These are phyloP conservation scores for Colletotrichum liriopes DNA, from an alignment of 2,329 filamentous ascomycete genomes.

Conservation along the genomic window DNA sequence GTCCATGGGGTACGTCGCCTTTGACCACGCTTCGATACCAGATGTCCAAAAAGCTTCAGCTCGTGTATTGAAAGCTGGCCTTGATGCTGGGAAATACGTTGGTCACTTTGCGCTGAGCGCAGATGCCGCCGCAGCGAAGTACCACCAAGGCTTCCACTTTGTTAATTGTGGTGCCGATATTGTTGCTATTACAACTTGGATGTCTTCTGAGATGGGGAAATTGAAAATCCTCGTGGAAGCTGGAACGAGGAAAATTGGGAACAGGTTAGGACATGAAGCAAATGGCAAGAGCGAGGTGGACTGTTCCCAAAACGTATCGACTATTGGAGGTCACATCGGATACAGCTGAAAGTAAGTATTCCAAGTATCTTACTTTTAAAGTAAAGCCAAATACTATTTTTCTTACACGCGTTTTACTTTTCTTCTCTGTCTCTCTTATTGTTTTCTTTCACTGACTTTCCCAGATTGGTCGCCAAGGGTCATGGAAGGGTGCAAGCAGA, in stretches of 20 bases:
- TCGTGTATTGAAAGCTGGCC: slow-evolving; percentile 48
- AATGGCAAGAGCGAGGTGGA: background rate
- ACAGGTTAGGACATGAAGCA: background rate
- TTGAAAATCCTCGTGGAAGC: slow-evolving; percentile 43
- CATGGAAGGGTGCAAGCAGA: too few relatives aligned
- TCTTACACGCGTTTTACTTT: too few relatives aligned
- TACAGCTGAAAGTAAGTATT: too few relatives aligned
- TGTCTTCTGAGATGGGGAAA: slow-evolving; percentile 51
- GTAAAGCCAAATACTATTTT: too few relatives aligned
- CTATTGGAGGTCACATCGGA: too few relatives aligned
- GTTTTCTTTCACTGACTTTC: too few relatives aligned
- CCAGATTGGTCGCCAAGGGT: too few relatives aligned
- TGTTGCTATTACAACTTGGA: slow-evolving; percentile 55
- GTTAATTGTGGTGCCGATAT: slow-evolving; percentile 57
- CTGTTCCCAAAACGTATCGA: too few relatives aligned
- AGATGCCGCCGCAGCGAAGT: slow-evolving; percentile 48
- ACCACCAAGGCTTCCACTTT: slow-evolving; percentile 53
- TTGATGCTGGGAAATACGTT: slow-evolving; percentile 53
- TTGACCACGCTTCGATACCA: slow-evolving; percentile 51
- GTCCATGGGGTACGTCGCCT: slow-evolving; percentile 51
- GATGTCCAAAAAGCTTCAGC: slow-evolving; percentile 51
- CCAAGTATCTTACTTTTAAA: too few relatives aligned
- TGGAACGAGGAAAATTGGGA: background rate
- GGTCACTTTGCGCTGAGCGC: slow-evolving; percentile 53
- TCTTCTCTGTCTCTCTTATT: too few relatives aligned